phyloP scores from a whole-genome alignment of 2,329 filamentous ascomycete genomes.

The Trichophyton equinum region DNA sequence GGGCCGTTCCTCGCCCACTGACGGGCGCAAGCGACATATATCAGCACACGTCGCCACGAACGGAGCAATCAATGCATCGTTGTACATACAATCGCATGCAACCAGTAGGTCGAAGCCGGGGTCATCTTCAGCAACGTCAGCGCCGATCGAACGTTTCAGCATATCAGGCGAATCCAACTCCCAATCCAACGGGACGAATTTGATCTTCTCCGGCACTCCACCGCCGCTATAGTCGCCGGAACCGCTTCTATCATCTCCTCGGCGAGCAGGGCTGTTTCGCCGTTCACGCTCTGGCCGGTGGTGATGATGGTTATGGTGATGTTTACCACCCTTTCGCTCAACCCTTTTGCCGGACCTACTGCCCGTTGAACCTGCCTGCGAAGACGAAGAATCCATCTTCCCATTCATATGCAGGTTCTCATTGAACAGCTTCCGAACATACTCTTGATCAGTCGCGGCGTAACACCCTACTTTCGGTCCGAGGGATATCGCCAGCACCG shows the following conservation, averaged over 20 bases:
- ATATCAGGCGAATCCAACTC: conserved; percentile 42
- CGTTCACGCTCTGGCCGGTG: neutral
- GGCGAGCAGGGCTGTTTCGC: neutral
- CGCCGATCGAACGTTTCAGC: conserved; percentile 21
- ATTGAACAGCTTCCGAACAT: conserved; percentile 64
- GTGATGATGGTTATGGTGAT: neutral
- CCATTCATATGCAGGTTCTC: conserved; percentile 52
- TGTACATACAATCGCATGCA: conserved; percentile 92
- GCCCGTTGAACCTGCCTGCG: neutral
- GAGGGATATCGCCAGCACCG: conserved; percentile 60
- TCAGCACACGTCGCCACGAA: conserved; percentile 73
- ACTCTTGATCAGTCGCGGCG: conserved; percentile 76
- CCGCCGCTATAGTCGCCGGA: neutral
- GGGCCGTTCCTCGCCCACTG: neutral
- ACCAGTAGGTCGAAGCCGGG: conserved; percentile 58
- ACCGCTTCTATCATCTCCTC: neutral
- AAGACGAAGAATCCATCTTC: neutral
- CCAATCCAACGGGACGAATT: conserved; percentile 65
- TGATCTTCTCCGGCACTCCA: conserved; percentile 30
- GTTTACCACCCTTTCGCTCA: neutral
- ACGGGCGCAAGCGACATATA: conserved; percentile 49
- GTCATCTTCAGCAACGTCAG: conserved; percentile 16
- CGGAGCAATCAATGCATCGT: conserved; percentile 69
- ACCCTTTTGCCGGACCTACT: neutral
- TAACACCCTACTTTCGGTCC: conserved; percentile 51